Percentiles rank a stretch among this genome's conserved stretches.
Conservation (phyloP, 768 basidiomycete genomes). For the Crucibulum laeve region DNA sequence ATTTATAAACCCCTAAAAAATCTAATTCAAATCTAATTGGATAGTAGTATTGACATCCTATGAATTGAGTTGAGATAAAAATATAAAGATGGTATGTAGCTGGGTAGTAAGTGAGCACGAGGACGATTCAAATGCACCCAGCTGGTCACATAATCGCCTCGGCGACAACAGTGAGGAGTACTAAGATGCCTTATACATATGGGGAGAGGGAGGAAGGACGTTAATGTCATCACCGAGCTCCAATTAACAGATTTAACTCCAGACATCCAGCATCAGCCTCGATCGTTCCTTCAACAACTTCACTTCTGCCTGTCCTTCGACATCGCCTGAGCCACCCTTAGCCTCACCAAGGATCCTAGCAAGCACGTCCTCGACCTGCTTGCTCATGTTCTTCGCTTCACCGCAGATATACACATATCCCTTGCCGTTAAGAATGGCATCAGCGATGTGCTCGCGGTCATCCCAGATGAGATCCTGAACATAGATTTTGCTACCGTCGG, state of each 20-base stretch:
- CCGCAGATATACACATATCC: slow-evolving; percentile 98
- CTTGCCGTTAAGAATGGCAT: slow-evolving; percentile 89
- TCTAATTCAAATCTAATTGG: background rate
- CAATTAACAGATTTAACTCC: slow-evolving; percentile 53
- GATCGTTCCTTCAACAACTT: slow-evolving; percentile 95
- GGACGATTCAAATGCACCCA: slow-evolving; percentile 6
- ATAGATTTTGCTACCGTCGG: slow-evolving; percentile 94
- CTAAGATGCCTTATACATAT: background rate
- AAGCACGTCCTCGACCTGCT: slow-evolving; percentile 88
- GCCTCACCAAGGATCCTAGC: slow-evolving; percentile 85
- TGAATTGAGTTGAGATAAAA: slow-evolving; percentile 9
- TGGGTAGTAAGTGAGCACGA: slow-evolving; percentile 6
- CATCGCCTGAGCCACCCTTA: slow-evolving; percentile 84
- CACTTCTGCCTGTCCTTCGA: slow-evolving; percentile 87
- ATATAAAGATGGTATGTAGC: slow-evolving; percentile 13
- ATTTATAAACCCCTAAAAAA: background rate
- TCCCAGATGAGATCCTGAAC: slow-evolving; percentile 98
- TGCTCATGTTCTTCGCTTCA: slow-evolving; percentile 95
- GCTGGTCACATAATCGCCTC: too few species aligned
- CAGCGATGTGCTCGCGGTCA: slow-evolving; percentile 74
- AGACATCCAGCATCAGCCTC: slow-evolving; percentile 82
- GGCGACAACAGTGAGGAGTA: background rate
- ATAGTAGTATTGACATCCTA: slow-evolving; percentile 5
- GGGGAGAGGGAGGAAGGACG: background rate
- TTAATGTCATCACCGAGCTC: background rate